Conservation (phyloP, 129 eudicot species). For the Escallonia herrerae region DNA sequence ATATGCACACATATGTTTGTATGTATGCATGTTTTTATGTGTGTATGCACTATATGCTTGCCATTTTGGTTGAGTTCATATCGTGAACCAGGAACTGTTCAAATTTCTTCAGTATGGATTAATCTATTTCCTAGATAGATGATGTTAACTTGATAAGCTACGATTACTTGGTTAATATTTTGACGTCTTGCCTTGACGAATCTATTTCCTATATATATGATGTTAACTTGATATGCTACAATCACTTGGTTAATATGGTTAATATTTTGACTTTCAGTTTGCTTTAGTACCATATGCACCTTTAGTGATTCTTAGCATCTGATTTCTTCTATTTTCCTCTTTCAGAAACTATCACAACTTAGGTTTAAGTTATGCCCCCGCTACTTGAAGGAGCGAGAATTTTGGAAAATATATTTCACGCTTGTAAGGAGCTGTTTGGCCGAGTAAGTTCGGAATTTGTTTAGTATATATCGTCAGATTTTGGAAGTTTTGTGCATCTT, state of each 20-base stretch:
- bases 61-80: no score
- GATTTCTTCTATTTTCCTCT: constrained; percentile 9
- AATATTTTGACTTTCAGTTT: background rate
- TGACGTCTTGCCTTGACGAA: no score
- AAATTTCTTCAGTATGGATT: constrained; percentile 1
- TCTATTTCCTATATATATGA: no score
- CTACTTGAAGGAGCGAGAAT: constrained; percentile 68
- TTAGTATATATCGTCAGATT: no score
- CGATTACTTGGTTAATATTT: background rate
- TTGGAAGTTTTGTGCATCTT: no score
- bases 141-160: constrained; percentile 2
- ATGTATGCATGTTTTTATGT: no score
- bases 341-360: constrained; percentile 84
- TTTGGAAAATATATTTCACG: constrained; percentile 89
- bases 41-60: no score
- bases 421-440: constrained; percentile 61
- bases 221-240: background rate
- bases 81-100: background rate
- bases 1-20: no score
- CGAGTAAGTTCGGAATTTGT: constrained; percentile 39
- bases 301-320: background rate
- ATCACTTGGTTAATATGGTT: background rate
- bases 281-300: background rate
- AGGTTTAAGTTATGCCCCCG: constrained; percentile 86
- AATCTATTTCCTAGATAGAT: background rate